Conservation (phyloP, 2,329 filamentous ascomycete species). For the Lachnellula arida region DNA sequence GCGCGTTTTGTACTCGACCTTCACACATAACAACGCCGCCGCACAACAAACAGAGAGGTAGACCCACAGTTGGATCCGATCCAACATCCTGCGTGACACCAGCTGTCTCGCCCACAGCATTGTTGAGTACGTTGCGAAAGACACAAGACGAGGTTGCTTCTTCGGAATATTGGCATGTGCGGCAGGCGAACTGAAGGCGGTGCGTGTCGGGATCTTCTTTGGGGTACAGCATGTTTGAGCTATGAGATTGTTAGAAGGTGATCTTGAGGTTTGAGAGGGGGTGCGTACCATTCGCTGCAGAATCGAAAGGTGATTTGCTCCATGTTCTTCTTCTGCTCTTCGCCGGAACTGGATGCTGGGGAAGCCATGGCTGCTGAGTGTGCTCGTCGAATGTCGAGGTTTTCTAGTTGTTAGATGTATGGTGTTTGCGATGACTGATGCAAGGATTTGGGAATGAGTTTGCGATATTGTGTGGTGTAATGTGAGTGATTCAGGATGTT, state of each 20-base stretch:
- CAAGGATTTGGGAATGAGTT: background rate
- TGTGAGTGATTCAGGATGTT: background rate
- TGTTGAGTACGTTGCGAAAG: slow-evolving; percentile 91
- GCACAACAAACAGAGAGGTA: slow-evolving; percentile 44
- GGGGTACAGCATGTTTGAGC: slow-evolving; percentile 95
- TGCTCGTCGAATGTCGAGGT: background rate
- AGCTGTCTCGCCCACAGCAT: slow-evolving; percentile 87
- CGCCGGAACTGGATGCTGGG: slow-evolving; percentile 46
- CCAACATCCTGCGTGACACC: slow-evolving; percentile 97
- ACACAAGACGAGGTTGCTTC: slow-evolving; percentile 84
- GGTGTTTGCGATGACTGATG: background rate
- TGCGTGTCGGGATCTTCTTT: slow-evolving; percentile 85
- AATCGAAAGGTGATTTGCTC: slow-evolving; percentile 95
- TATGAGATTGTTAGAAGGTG: slow-evolving; percentile 33
- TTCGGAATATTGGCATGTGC: slow-evolving; percentile 90
- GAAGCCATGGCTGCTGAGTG: slow-evolving; percentile 46
- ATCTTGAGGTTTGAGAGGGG: slow-evolving; percentile 7
- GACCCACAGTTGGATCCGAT: slow-evolving; percentile 97
- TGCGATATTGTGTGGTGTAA: background rate
- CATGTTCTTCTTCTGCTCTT: slow-evolving; percentile 43
- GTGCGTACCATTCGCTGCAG: slow-evolving; percentile 85
- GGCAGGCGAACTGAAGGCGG: slow-evolving; percentile 90
- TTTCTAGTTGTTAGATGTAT: background rate
- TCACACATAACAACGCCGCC: slow-evolving; percentile 41
- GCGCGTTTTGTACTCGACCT: slow-evolving; percentile 7